Conservation (phyloP, 1,139 yeast genomes). For the Kodamaea sp. region DNA sequence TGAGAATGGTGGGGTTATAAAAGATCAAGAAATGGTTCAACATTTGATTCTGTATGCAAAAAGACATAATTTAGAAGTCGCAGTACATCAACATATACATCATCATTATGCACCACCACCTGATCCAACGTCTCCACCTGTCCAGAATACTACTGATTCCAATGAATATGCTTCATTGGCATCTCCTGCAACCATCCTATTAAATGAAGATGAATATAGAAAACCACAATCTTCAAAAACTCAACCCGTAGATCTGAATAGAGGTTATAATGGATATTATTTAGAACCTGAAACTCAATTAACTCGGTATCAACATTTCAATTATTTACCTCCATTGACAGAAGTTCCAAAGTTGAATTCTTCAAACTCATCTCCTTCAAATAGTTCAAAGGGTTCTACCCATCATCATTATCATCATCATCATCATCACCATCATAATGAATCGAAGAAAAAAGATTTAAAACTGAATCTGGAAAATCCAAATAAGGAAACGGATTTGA, state of each 20-base stretch:
- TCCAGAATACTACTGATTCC: background rate
- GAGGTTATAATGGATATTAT: conserved; percentile 11
- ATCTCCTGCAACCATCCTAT: conserved; percentile 1
- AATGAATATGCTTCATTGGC: background rate
- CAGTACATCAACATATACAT: conserved; percentile 83
- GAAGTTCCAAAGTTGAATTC: conserved; percentile 69
- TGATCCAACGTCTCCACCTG: conserved; percentile 8
- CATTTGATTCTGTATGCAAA: conserved; percentile 61
- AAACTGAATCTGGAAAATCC: conserved; percentile 1
- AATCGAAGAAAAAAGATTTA: conserved; percentile 6
- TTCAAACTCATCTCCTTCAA: conserved; percentile 42
- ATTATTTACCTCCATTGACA: conserved; percentile 65
- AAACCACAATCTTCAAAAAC: too few species aligned
- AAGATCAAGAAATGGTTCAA: conserved; percentile 51
- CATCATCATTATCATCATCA: conserved; percentile 26
- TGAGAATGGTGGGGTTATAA: conserved; percentile 45
- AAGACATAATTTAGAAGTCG: conserved; percentile 54
- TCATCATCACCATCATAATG: conserved; percentile 27
- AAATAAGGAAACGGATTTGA: conserved; percentile 39
- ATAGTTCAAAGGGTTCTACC: conserved; percentile 17
- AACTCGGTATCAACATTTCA: conserved; percentile 64
- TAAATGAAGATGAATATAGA: background rate
- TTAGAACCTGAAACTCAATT: conserved; percentile 57
- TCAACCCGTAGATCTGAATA: background rate
- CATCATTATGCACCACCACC: conserved; percentile 54